phyloP scores from a whole-genome alignment of 2,329 filamentous ascomycete genomes.

The Pestalotiopsis sp. region DNA sequence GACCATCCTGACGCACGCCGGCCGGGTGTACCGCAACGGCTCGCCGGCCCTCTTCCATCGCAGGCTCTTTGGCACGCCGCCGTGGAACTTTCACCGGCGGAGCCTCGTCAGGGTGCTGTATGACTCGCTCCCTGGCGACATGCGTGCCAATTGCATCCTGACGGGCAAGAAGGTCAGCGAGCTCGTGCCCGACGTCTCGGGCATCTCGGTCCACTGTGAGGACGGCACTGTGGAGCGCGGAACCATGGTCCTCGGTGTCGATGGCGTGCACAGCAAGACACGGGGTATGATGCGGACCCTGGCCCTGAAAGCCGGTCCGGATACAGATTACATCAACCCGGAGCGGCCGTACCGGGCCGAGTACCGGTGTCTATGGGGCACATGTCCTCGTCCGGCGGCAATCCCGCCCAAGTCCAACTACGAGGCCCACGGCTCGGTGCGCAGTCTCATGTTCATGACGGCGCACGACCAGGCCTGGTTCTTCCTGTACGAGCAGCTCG shows the following conservation, averaged over 20 bases:
- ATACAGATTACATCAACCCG: neutral
- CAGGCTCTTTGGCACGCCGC: conserved; percentile 1
- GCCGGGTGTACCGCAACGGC: neutral
- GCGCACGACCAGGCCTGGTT: conserved; percentile 5
- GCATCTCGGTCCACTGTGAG: conserved; percentile 11
- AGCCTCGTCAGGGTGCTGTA: conserved; percentile 3
- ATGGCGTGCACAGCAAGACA: conserved; percentile 15
- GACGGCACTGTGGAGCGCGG: conserved; percentile 13
- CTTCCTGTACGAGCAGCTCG: conserved; percentile 8
- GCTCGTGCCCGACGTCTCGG: neutral
- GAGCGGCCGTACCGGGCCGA: conserved; percentile 2
- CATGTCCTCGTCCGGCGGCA: neutral
- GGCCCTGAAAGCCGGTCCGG: neutral
- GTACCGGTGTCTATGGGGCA: conserved; percentile 1
- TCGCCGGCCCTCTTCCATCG: conserved; percentile 1
- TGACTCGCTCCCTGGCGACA: neutral
- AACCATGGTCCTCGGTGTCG: conserved; percentile 16
- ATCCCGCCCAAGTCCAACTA: neutral
- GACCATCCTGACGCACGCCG: conserved; percentile 7
- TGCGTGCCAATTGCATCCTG: neutral
- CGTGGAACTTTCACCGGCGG: conserved; percentile 4
- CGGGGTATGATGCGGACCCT: conserved; percentile 6
- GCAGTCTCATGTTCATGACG: neutral
- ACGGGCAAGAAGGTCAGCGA: conserved; percentile 7
- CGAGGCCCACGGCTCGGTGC: conserved; percentile 3